Conservation (phyloP, 768 basidiomycete species). For the Leucocoprinus birnbaumii region DNA sequence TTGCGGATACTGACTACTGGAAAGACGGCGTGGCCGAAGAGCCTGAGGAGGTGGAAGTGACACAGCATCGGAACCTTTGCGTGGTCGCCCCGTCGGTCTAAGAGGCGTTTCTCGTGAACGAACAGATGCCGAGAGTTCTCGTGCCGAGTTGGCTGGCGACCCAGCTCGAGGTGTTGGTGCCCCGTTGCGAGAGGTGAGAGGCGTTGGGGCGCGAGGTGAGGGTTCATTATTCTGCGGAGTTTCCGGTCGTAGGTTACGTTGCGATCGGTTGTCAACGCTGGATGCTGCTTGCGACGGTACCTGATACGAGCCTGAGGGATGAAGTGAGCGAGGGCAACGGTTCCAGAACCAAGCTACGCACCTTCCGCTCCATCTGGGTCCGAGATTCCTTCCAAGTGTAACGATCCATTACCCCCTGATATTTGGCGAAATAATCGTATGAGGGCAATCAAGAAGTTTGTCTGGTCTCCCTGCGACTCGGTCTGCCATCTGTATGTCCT, state of each 20-base stretch:
- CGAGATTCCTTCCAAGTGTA: conserved; percentile 60
- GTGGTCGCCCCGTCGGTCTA: conserved; percentile 31
- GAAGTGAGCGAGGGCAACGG: background rate
- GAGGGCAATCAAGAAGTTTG: conserved; percentile 63
- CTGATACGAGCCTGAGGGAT: conserved; percentile 12
- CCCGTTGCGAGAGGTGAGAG: conserved; percentile 15
- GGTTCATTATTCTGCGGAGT: conserved; percentile 15
- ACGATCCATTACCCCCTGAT: conserved; percentile 35
- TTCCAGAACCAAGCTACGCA: conserved; percentile 18
- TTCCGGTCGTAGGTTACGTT: conserved; percentile 6
- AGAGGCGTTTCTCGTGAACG: conserved; percentile 18
- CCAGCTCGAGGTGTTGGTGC: conserved; percentile 14
- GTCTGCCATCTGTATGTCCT: conserved; percentile 91
- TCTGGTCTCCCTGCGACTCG: conserved; percentile 71
- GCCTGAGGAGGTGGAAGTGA: conserved; percentile 33
- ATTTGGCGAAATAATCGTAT: conserved; percentile 58
- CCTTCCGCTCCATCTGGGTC: conserved; percentile 34
- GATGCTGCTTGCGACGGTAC: conserved; percentile 10
- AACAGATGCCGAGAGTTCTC: conserved; percentile 20
- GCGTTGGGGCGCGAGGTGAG: conserved; percentile 15
- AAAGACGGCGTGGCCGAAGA: conserved; percentile 18
- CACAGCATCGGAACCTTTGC: conserved; percentile 36
- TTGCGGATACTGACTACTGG: conserved; percentile 17
- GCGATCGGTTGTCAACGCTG: conserved; percentile 6
- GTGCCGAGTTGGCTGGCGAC: conserved; percentile 20